Base-by-base conservation (phyloP, 2,329 filamentous ascomycete species). In the Dactylonectria estremocensis region DNA sequence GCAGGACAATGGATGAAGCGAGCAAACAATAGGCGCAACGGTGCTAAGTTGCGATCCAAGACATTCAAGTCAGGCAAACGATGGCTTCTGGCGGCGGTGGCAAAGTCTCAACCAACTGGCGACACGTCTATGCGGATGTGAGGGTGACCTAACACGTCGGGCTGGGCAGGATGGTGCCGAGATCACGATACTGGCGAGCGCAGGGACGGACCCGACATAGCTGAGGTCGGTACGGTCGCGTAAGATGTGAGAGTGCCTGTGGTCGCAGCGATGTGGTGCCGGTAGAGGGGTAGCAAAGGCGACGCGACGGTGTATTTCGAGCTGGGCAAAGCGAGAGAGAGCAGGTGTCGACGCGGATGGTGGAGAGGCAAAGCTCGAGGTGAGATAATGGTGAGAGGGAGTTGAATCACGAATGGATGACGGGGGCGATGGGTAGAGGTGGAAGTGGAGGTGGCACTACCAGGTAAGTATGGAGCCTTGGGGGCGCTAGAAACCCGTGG, bases 181-280 rank as follows among this genome's bases (percentile, higher is more conserved):
- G 65, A 59, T 75, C 66, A 76, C 52, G 69, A 69, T 64, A 65
- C 69, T 65, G 59, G 70, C 68, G 69, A 76, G 56, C 54, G 66
- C 56, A 67, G 63, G 57, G 62, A 49, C 68, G 48, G 68, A 67
- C 67, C 66, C 62, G 62, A 71, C 73, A 75, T 76, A 63, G 66
- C 57, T 69, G 69, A 72, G 64, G 64, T 65, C 50, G 56, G 35
- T 37, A 61, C 63, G 53, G 58, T 65, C 67, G 65, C 60, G 37
- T 35, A 56, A n/a, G 45, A 59, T 68, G 60, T 61, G 62, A 28
- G 57, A 24, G 48, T 55, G 45, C 40, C 9, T 35, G 11, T 48
- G 37, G 45, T 67, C 65, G 48, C 49, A 48, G 65, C 59, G 64
- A 49, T 46, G 60, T 40, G 45, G 46, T 31, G 22, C 24, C 43